Evolutionary conservation across 805 yeast genomes (phyloP).

Genomic region (Wickerhamiella cacticola): DNA sequence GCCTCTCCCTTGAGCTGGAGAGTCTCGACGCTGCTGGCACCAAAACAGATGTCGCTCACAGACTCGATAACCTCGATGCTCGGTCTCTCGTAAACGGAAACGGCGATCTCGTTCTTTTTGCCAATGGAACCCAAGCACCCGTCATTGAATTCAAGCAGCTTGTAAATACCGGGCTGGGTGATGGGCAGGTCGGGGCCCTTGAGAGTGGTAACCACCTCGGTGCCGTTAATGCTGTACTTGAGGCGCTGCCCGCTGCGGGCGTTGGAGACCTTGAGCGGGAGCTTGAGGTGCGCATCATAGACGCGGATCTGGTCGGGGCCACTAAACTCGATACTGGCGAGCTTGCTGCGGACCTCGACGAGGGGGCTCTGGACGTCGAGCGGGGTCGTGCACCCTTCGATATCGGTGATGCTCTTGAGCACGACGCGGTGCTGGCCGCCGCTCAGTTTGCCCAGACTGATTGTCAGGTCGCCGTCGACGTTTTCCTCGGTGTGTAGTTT

Average conservation of each 20-base stretch:
- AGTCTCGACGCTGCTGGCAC: not conserved
- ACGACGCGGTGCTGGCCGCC: constrained; percentile 69
- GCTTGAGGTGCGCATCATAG: constrained; percentile 45
- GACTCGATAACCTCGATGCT: constrained; percentile 30
- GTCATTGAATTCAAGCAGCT: constrained; percentile 37
- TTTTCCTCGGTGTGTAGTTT: constrained; percentile 5
- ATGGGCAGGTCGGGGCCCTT: constrained; percentile 26
- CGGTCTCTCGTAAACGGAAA: constrained; percentile 40
- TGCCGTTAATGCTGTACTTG: constrained; percentile 19
- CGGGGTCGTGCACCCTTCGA: constrained; percentile 67
- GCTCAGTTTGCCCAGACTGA: constrained; percentile 17
- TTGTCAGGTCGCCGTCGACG: constrained; percentile 42
- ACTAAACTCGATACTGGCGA: constrained; percentile 47
- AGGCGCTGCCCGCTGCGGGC: constrained; percentile 42
- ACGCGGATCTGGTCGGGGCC: constrained; percentile 28
- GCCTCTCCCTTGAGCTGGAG: constrained; percentile 19
- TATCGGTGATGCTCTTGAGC: constrained; percentile 56
- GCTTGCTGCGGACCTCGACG: constrained; percentile 56
- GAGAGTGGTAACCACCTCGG: not conserved
- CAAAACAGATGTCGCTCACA: not conserved
- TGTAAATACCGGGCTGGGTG: constrained; percentile 38
- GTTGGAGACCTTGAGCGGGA: constrained; percentile 39
- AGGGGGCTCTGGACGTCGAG: constrained; percentile 50
- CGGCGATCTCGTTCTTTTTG: constrained; percentile 24
- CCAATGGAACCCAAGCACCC: constrained; percentile 40